Evolutionary conservation across 2,329 filamentous ascomycete species (phyloP), one percentile per base, ranked within the genome.

Genomic region (Helotiales sp.): DNA sequence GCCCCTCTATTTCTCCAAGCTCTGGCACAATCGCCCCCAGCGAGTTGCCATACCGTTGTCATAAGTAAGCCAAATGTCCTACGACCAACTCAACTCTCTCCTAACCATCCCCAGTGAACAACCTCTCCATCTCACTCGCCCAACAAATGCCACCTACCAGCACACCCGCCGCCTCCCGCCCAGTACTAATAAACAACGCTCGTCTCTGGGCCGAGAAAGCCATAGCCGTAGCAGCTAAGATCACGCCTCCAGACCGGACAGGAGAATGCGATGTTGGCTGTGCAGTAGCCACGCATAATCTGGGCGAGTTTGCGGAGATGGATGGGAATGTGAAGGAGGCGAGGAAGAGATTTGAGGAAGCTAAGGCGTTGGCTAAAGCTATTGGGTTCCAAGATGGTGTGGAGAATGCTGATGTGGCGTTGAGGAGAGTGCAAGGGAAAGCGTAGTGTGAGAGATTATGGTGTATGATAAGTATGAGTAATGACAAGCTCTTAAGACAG

Each of bases 1-100:
- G 86, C 94, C 24, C 93, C 94, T 3, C 84, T 97, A 32, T 97
- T 94, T 77, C 87, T 97, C 74, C 93, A 96, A 75, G 93, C 94
- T 6, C 83, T 97, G 37, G 85, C 89, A 20, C 80, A 96, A 54
- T 90, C 87, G 77, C 84, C 87, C 2, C 80, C 80, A 1, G 83
- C 82, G 26, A 86, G 83, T 32, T 97, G 94, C 77, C 93, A 97
- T 77, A 89, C 91, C 60, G 91, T 93, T 30, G 85, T 94, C 15
- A 83, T 97, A 76, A 96, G 85, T 91, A 83, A 76, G 60, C n/a
- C 47, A 40, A 11, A 5, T 47, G n/a, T 22, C 3, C 10, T 17
- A 40, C 30, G 52, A 13, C 3, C 1, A 13, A 40, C 13, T 24
- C n/a, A 22, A n/a, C 2, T 24, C 28, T 2, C 3, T 54, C 20